Conservation (phyloP, 2,329 filamentous ascomycete species). For the Purpureocillium takamizusanense region DNA sequence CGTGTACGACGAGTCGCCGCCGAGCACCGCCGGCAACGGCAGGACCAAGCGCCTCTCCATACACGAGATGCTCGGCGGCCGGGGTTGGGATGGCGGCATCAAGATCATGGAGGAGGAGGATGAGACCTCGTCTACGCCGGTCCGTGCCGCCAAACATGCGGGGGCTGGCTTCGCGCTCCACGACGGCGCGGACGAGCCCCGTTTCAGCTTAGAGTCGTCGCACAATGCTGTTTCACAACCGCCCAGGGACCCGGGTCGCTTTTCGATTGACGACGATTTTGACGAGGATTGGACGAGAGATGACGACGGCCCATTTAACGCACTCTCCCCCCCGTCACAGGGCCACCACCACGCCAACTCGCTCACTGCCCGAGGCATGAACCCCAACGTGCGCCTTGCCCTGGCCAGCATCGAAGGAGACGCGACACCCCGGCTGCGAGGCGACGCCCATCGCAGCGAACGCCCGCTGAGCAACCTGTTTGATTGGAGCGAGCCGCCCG, state of each 20-base stretch:
- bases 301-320: conserved; percentile 43
- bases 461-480: conserved; percentile 62
- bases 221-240: conserved; percentile 23
- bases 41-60: conserved; percentile 49
- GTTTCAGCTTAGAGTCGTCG: conserved; percentile 19
- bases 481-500: conserved; percentile 64
- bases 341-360: no score
- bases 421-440: conserved; percentile 15
- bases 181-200: conserved; percentile 10
- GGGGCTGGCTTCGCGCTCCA: conserved; percentile 9
- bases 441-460: conserved; percentile 22
- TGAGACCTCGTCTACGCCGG: conserved; percentile 44
- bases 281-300: conserved; percentile 54
- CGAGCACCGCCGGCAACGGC: conserved; percentile 43
- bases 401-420: conserved; percentile 44
- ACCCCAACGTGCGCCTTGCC: conserved; percentile 44
- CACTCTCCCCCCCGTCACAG: conserved; percentile 47
- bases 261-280: conserved; percentile 53
- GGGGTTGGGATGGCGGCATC: conserved; percentile 43
- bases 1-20: conserved; percentile 73
- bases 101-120: conserved; percentile 58
- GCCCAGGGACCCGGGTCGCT: conserved; percentile 34
- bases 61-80: conserved; percentile 48
- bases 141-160: conserved; percentile 26
- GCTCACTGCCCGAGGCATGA: conserved; percentile 42